These are phyloP conservation scores for Erodium trifolium DNA, from an alignment of 441 rosid genomes.

Conservation along the genomic window DNA sequence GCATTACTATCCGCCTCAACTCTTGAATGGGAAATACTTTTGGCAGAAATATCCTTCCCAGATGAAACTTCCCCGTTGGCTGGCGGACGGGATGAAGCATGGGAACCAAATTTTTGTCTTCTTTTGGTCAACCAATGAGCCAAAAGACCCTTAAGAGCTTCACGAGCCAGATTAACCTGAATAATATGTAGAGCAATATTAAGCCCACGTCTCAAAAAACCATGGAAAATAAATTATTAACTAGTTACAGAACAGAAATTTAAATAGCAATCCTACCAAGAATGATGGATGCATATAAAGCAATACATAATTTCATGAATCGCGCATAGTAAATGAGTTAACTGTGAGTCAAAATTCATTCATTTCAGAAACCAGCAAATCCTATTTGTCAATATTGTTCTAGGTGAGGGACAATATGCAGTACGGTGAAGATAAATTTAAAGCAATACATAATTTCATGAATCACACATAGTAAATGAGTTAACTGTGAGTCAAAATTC, in stretches of 20 bases:
- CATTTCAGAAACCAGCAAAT: not conserved
- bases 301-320: not conserved
- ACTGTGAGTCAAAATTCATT: not conserved
- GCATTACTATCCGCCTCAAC: constrained; percentile 59
- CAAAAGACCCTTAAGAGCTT: constrained; percentile 89
- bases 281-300: not conserved
- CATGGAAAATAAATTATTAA: not conserved
- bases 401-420: not conserved
- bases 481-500: not conserved
- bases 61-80: constrained; percentile 60
- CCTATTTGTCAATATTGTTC: not conserved
- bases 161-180: constrained; percentile 95
- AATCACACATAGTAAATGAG: no score
- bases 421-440: not conserved
- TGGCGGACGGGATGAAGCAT: constrained; percentile 36
- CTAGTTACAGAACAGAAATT: not conserved
- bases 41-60: constrained; percentile 50
- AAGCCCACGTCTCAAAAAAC: constrained; percentile 3
- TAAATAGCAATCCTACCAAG: not conserved
- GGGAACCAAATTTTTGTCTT: constrained; percentile 50
- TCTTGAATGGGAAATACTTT: constrained; percentile 52
- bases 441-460: no score
- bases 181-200: not conserved
- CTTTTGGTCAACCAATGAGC: constrained; percentile 81
- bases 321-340: not conserved